Evolutionary conservation across 306 rosid genomes (phyloP).

Genomic region (Trichosanthes cucumerina): DNA sequence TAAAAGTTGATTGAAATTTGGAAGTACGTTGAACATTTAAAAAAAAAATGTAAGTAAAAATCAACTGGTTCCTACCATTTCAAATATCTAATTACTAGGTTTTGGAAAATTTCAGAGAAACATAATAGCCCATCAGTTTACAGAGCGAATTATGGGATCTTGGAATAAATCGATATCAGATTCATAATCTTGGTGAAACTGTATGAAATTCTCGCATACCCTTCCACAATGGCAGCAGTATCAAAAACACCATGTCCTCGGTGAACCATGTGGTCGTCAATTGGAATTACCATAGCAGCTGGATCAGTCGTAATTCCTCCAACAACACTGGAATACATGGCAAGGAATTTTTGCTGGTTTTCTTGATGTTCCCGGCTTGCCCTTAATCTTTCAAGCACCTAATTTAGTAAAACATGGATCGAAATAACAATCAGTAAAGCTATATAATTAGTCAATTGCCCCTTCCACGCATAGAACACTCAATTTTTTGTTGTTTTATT

Average conservation of each 20-base stretch:
- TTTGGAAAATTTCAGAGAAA: background rate
- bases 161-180: background rate
- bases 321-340: slow-evolving; percentile 86
- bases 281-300: slow-evolving; percentile 74
- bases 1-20: too few species aligned
- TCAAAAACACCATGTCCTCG: slow-evolving; percentile 95
- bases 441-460: background rate
- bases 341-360: slow-evolving; percentile 54
- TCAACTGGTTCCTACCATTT: background rate
- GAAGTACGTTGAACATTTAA: too few species aligned
- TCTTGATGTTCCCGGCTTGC: slow-evolving; percentile 33
- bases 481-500: background rate
- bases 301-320: slow-evolving; percentile 79
- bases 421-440: background rate
- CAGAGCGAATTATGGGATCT: background rate
- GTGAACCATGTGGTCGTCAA: slow-evolving; percentile 96
- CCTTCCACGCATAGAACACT: background rate
- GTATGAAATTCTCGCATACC: slow-evolving; percentile 40
- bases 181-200: background rate
- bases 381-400: slow-evolving; percentile 53
- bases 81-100: background rate
- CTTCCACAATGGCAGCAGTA: slow-evolving; percentile 75
- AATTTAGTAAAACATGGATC: background rate
- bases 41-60: too few species aligned
- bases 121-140: background rate